phyloP scores from a whole-genome alignment of 2,329 filamentous ascomycete genomes.

The Neonectria magnoliae region DNA sequence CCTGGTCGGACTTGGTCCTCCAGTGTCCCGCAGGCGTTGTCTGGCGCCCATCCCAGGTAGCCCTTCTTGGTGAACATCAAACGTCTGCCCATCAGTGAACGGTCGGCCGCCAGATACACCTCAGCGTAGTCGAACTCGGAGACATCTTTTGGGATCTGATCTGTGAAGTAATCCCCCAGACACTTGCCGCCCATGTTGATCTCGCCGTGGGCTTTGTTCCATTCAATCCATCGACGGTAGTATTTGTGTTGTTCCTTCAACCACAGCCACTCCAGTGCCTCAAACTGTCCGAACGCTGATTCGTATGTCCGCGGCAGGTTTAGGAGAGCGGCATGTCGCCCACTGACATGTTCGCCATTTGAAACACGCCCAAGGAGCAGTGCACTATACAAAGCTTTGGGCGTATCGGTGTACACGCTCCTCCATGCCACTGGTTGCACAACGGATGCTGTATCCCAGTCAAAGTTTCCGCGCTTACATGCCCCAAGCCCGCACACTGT shows the following conservation, averaged over 20 bases:
- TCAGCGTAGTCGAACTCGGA: slow-evolving; percentile 23
- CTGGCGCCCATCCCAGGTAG: slow-evolving; percentile 25
- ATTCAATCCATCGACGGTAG: slow-evolving; percentile 20
- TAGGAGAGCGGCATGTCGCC: slow-evolving; percentile 17
- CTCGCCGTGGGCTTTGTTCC: slow-evolving; percentile 10
- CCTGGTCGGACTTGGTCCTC: slow-evolving; percentile 15
- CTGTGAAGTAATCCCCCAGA: slow-evolving; percentile 21
- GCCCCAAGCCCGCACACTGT: slow-evolving; percentile 19
- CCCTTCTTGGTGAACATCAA: slow-evolving; percentile 24
- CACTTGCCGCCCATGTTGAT: slow-evolving; percentile 9
- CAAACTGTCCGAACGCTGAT: slow-evolving; percentile 11
- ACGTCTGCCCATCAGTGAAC: slow-evolving; percentile 16
- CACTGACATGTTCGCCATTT: slow-evolving; percentile 15
- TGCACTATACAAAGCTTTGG: slow-evolving; percentile 10
- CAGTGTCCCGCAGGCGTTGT: slow-evolving; percentile 15
- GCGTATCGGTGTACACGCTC: slow-evolving; percentile 16
- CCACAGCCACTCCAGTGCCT: slow-evolving; percentile 12
- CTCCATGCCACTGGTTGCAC: slow-evolving; percentile 11
- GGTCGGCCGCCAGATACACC: slow-evolving; percentile 17
- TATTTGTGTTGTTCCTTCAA: slow-evolving; percentile 23
- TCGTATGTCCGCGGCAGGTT: slow-evolving; percentile 12
- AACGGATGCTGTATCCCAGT: slow-evolving; percentile 17
- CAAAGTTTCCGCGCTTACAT: slow-evolving; percentile 18
- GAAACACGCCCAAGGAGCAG: slow-evolving; percentile 24
- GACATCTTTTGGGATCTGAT: slow-evolving; percentile 11